Conservation (phyloP, 202 grass and related monocot species). For the Elaeis oleifera region DNA sequence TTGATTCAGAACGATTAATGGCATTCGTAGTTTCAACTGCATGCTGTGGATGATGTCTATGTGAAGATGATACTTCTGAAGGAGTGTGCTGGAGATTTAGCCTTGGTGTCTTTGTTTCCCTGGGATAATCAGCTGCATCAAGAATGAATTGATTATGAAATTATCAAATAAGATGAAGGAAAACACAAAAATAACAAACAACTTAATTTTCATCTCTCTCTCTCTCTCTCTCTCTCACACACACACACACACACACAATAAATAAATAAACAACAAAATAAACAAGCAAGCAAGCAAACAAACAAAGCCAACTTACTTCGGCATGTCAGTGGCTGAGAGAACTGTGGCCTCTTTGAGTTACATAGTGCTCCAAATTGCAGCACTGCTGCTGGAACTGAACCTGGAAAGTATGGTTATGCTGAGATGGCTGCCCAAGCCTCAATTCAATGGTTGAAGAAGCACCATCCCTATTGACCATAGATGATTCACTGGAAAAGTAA, state of each 20-base stretch:
- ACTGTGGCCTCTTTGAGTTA: slow-evolving; percentile 43
- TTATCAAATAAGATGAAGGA: slow-evolving; percentile 3
- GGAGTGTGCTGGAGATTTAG: slow-evolving; percentile 32
- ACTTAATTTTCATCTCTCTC: too few species aligned
- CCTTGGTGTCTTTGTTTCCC: slow-evolving; percentile 37
- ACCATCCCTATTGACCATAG: not conserved
- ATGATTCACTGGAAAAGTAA: slow-evolving; percentile 19
- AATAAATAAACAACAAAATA: not conserved
- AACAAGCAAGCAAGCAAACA: slow-evolving; percentile 14
- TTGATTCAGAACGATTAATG: slow-evolving; percentile 33
- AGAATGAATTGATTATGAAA: slow-evolving; percentile 22
- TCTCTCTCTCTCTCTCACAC: too few species aligned
- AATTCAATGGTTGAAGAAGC: slow-evolving; percentile 60
- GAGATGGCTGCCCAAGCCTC: slow-evolving; percentile 67
- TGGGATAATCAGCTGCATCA: slow-evolving; percentile 31
- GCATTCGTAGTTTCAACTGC: slow-evolving; percentile 28
- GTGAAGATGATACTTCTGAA: slow-evolving; percentile 22
- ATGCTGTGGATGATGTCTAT: slow-evolving; percentile 22
- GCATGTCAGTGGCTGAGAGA: slow-evolving; percentile 23
- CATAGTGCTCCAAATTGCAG: slow-evolving; percentile 14
- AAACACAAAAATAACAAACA: not conserved
- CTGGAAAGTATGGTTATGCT: slow-evolving; percentile 35
- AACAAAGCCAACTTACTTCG: slow-evolving; percentile 40
- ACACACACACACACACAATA: too few species aligned
- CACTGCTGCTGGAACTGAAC: slow-evolving; percentile 32